Evolutionary conservation across 148 eudicot species (phyloP).

Genomic region (Rhododendron kiyosumense): DNA sequence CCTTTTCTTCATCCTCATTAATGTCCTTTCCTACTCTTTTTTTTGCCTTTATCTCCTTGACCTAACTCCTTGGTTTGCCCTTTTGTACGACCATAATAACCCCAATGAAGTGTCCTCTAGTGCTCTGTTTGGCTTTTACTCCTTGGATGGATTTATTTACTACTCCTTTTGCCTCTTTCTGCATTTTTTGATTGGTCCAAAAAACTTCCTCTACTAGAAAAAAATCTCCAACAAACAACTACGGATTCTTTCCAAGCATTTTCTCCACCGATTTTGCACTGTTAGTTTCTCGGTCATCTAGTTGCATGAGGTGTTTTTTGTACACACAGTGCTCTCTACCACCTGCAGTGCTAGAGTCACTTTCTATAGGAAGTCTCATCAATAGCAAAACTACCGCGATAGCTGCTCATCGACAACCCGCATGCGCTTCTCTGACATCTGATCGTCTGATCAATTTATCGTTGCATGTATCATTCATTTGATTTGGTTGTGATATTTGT

Average conservation of each 20-base stretch:
- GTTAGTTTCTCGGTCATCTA: not conserved
- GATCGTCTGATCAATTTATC: too few relatives aligned
- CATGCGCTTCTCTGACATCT: not conserved
- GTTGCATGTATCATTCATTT: too few relatives aligned
- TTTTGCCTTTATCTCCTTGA: conserved; percentile 6
- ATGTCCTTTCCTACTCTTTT: not conserved
- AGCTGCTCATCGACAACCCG: not conserved
- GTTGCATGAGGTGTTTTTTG: too few relatives aligned
- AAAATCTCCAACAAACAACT: not conserved
- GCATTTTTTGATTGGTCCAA: too few relatives aligned
- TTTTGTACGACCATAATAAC: not conserved
- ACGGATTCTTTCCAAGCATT: not conserved
- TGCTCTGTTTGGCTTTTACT: conserved; percentile 8
- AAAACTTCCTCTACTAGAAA: not conserved
- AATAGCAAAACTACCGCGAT: too few relatives aligned
- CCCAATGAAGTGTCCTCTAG: not conserved
- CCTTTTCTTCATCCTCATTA: not conserved
- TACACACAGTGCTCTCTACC: too few relatives aligned
- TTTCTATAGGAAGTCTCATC: too few relatives aligned
- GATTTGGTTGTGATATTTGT: too few relatives aligned
- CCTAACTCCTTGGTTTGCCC: not conserved
- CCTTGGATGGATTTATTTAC: not conserved
- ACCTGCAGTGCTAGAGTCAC: too few relatives aligned
- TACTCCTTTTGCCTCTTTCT: not conserved
- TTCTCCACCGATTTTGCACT: too few relatives aligned